Base-by-base conservation (phyloP, 208 protist species). In the Novymonas esmeraldas region DNA sequence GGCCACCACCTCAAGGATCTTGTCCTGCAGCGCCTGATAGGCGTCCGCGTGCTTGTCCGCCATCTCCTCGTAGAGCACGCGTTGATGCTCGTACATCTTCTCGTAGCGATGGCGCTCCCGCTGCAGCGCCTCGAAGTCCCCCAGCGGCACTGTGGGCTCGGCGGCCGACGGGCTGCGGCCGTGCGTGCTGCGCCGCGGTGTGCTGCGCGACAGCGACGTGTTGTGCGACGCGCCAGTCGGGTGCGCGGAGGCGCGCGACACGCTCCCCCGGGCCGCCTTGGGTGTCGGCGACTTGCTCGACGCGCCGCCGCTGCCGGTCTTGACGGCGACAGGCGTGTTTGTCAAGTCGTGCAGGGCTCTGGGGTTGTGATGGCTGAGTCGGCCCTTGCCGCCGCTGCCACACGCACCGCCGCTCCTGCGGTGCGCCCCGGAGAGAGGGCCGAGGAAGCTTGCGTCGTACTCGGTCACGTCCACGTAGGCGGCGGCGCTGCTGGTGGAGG, bases 11-110 rank as follows among this genome's bases (percentile, higher is more conserved):
- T 96, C 88, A 29, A 95, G 81, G 52, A 96, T 96, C 57, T 92
- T 93, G 26, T 89, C 82, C 73, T 96, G 92, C 51, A 93, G 72
- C 50, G 71, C 72, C 55, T 79, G 60, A 64, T 96, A 90, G 50
- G 84, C 87, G 24, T 92, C 79, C 16, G 61, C 73, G 45, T 93
- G 81, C 74, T 82, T 89, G n/a, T 85, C 76, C 6, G 83, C 70
- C 83, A 93, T 90, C 38, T 91, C 88, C 70, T 94, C 85, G 73
- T 93, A 94, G 7, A 96, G 75, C 9, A 70, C 71, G 54, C 85
- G 84, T 50, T 96, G 91, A 71, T 96, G 91, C 55, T 94, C 88
- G 59, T 94, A 96, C 91, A 96, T 96, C 60, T 93, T 92, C 51
- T 87, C 76, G 55, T 77, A 92, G 29, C 86, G 88, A 59, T 91